Percentiles rank a stretch among this genome's conserved stretches.
phyloP scores from a whole-genome alignment of 2,329 filamentous ascomycete species.

The Davidsoniella virescens region DNA sequence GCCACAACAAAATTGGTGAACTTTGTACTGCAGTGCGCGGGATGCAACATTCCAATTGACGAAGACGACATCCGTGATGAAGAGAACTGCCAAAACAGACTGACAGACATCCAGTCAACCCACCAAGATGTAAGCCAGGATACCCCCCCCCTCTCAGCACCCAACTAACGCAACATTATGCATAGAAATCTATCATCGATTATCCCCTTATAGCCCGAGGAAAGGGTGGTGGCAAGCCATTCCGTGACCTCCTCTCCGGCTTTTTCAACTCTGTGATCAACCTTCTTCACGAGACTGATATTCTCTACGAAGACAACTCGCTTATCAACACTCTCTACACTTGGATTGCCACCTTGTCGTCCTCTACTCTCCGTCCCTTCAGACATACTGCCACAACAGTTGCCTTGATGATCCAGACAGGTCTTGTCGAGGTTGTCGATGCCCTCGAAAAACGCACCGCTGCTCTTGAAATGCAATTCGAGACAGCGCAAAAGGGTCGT shows the following conservation, averaged over 20 bases:
- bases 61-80: constrained; percentile 76
- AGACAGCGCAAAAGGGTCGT: constrained; percentile 53
- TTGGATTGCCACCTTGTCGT: constrained; percentile 86
- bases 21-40: constrained; percentile 53
- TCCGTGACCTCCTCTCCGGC: constrained; percentile 58
- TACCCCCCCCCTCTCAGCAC: neutral
- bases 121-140: constrained; percentile 53
- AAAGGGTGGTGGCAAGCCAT: constrained; percentile 52
- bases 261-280: constrained; percentile 68
- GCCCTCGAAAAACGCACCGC: constrained; percentile 57
- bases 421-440: constrained; percentile 57
- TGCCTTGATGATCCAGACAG: constrained; percentile 61
- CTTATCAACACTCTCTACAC: constrained; percentile 78
- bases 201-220: constrained; percentile 80
- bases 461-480: constrained; percentile 61
- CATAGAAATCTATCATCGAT: constrained; percentile 59
- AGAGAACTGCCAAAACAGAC: constrained; percentile 64
- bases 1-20: constrained; percentile 49
- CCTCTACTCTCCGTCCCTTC: constrained; percentile 73
- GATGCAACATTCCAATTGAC: constrained; percentile 64
- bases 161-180: constrained; percentile 6
- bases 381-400: constrained; percentile 85
- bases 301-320: constrained; percentile 59
- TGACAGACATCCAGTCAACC: constrained; percentile 74
- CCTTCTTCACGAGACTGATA: constrained; percentile 64